Conservation (phyloP, 2,329 filamentous ascomycete genomes). For the Trichoderma koningiopsis region DNA sequence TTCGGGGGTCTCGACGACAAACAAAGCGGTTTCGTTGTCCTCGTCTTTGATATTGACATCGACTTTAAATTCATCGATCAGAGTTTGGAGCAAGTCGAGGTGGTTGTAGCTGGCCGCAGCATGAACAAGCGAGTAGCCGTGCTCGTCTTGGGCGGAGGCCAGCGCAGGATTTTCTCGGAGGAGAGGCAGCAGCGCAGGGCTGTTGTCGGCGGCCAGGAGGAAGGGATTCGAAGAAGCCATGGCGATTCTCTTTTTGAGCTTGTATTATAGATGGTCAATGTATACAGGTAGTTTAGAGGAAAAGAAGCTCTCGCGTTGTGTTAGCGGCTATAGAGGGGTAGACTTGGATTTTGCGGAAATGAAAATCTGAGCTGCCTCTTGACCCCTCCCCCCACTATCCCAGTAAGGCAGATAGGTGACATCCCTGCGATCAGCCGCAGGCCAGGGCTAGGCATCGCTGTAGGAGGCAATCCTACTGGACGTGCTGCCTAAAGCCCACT, state of each 20-base stretch:
- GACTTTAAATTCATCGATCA: conserved; percentile 76
- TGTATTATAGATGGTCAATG: no score
- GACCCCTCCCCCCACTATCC: conserved; percentile 13
- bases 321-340: conserved; percentile 13
- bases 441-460: conserved; percentile 4
- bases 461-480: not conserved
- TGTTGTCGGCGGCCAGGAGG: conserved; percentile 81
- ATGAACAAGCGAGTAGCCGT: conserved; percentile 93
- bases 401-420: not conserved
- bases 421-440: conserved; percentile 4
- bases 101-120: conserved; percentile 93
- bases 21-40: conserved; percentile 92
- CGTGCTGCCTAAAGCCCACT: not conserved
- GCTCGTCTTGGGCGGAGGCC: conserved; percentile 78
- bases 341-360: not conserved
- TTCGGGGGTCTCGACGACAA: conserved; percentile 80
- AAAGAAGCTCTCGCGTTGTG: not conserved
- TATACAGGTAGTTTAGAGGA: not conserved
- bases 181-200: conserved; percentile 69
- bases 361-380: not conserved
- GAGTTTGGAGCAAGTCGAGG: conserved; percentile 71
- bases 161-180: conserved; percentile 74
- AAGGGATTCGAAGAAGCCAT: conserved; percentile 65
- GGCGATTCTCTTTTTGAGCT: not conserved
- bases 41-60: conserved; percentile 83